phyloP scores from a whole-genome alignment of 306 rosid species.

The Prunus mongolica region DNA sequence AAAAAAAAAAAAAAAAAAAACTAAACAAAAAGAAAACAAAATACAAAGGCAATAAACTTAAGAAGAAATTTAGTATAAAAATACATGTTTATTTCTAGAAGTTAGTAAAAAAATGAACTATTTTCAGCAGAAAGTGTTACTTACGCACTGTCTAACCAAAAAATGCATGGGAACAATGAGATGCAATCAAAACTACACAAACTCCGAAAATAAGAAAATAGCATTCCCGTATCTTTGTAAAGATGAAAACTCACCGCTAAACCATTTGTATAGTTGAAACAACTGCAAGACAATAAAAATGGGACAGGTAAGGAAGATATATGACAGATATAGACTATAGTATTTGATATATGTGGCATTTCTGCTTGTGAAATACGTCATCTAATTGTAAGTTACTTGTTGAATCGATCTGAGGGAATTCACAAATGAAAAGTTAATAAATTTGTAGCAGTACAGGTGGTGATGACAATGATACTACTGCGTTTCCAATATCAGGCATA shows the following conservation, averaged over 20 bases:
- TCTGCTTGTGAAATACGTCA: background rate
- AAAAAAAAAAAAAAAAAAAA: too few relatives aligned
- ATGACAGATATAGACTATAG: background rate
- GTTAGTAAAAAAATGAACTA: too few relatives aligned
- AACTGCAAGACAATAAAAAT: slow-evolving; percentile 47
- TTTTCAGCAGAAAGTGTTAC: too few relatives aligned
- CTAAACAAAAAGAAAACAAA: too few relatives aligned
- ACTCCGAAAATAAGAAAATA: background rate
- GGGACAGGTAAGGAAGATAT: slow-evolving; percentile 22
- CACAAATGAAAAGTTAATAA: background rate
- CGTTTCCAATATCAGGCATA: too few relatives aligned
- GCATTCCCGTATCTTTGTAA: background rate
- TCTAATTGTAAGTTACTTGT: background rate
- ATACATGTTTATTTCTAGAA: too few relatives aligned
- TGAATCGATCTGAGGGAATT: background rate
- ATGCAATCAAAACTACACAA: background rate
- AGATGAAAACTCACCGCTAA: slow-evolving; percentile 68
- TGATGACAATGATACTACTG: too few relatives aligned
- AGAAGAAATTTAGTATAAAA: too few relatives aligned
- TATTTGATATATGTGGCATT: background rate
- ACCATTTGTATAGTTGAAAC: slow-evolving; percentile 89
- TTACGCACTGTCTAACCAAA: background rate
- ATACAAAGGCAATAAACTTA: too few relatives aligned
- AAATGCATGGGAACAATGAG: background rate
- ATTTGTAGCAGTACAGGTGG: background rate